Evolutionary conservation across 2,329 filamentous ascomycete genomes (phyloP).

Genomic region (Aureobasidium zeae): DNA sequence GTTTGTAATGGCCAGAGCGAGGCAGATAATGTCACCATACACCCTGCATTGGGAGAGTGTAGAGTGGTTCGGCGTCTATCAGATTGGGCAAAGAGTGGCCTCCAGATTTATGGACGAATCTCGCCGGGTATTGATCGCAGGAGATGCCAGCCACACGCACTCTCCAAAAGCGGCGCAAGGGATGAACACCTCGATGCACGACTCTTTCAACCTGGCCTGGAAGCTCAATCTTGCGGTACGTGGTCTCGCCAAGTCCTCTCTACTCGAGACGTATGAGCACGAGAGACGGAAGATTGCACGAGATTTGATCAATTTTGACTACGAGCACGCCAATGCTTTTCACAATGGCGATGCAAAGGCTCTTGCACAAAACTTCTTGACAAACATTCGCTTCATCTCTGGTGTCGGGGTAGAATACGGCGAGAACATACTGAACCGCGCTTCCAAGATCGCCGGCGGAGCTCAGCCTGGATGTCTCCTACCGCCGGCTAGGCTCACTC

Average conservation of each 20-base stretch:
- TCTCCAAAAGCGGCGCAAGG: slow-evolving; percentile 38
- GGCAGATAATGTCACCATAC: slow-evolving; percentile 39
- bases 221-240: slow-evolving; percentile 36
- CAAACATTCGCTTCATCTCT: slow-evolving; percentile 64
- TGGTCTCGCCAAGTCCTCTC: slow-evolving; percentile 31
- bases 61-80: slow-evolving; percentile 45
- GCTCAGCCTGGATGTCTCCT: slow-evolving; percentile 37
- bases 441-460: not conserved
- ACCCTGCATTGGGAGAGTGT: slow-evolving; percentile 37
- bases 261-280: slow-evolving; percentile 34
- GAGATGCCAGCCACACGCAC: slow-evolving; percentile 32
- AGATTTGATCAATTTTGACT: slow-evolving; percentile 38
- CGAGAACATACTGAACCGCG: slow-evolving; percentile 50
- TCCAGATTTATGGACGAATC: slow-evolving; percentile 36
- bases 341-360: slow-evolving; percentile 54
- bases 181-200: slow-evolving; percentile 39
- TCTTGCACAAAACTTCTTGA: slow-evolving; percentile 58
- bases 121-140: slow-evolving; percentile 39
- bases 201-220: slow-evolving; percentile 37
- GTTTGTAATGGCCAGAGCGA: slow-evolving; percentile 60
- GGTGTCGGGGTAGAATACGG: slow-evolving; percentile 62
- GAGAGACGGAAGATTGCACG: slow-evolving; percentile 37
- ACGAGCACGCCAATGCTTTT: slow-evolving; percentile 43
- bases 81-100: slow-evolving; percentile 42
- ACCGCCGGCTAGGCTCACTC: slow-evolving; percentile 60